A percentile compares a stretch with the other conserved stretches of the same genome.
Evolutionary conservation across 139 green algal species (phyloP).

Genomic region (Coelastrella sp.): DNA sequence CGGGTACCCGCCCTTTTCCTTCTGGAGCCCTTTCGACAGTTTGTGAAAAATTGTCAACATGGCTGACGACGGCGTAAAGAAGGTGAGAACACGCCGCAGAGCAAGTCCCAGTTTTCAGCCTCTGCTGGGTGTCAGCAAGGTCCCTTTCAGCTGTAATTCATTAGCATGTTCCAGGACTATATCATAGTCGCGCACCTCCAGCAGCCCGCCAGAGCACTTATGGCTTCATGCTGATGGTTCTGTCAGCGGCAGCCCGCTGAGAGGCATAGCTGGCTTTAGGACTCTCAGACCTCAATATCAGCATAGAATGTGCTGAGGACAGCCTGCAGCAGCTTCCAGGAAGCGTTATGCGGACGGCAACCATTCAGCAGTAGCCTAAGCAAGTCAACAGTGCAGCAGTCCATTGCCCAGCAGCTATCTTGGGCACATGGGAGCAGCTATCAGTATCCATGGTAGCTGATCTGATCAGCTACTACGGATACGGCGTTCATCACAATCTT

Average conservation of each 20-base stretch:
- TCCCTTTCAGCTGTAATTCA: too few species aligned
- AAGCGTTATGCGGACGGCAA: background rate
- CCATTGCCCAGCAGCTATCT: background rate
- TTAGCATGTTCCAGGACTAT: background rate
- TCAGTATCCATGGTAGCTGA: too few species aligned
- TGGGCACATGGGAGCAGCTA: background rate
- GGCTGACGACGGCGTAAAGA: constrained; percentile 72
- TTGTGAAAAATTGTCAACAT: constrained; percentile 46
- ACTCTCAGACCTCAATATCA: too few species aligned
- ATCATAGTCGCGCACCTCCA: background rate
- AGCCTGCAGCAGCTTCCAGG: too few species aligned
- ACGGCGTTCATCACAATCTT: too few species aligned
- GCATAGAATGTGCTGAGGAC: too few species aligned
- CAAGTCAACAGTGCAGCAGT: background rate
- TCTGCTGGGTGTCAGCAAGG: background rate
- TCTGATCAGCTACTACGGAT: too few species aligned
- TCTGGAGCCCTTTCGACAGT: constrained; percentile 6
- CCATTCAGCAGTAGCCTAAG: too few species aligned
- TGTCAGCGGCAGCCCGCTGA: background rate
- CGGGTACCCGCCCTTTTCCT: background rate
- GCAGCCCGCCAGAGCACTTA: background rate
- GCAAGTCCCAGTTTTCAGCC: background rate
- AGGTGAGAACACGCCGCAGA: constrained; percentile 50
- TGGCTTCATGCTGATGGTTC: background rate
- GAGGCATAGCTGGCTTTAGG: too few species aligned